Base-by-base conservation (phyloP, 2,329 filamentous ascomycete species). In the Diaporthe citrichinensis region DNA sequence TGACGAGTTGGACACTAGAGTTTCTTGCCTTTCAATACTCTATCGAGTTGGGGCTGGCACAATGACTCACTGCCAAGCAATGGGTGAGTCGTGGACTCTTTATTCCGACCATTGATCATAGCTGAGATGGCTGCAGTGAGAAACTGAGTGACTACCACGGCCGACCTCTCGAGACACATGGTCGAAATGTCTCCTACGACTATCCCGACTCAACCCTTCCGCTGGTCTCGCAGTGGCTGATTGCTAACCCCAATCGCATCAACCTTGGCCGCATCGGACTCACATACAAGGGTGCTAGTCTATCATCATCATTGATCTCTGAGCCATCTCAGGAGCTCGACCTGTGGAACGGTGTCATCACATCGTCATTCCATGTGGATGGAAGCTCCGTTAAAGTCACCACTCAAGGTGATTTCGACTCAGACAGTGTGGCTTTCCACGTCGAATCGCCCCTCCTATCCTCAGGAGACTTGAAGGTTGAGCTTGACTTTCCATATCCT, bases 141-240 rank as follows among this genome's bases (percentile, higher is more conserved):
- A 68, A 78, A 1, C 31, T 81, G 0, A 78, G 77, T 28, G 81
- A 85, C 8, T 86, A 84, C 36, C 80, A 80, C 3, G 84, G 84
- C 0, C 79, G 84, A 6, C 72, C 79, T 0, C 80, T 79, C 68
- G 44, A 80, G 12, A 85, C 85, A 0, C 83, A 86, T 31, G 83
- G 83, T 6, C 80, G 81, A 51, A 84, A 84, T 39, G 80, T 86
- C 6, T 83, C 81, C 0, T 86, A 86, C 67, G 84, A 85, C 36
- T 78, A 84, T 1, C 82, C 83, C 0, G 83, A 86, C 28, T 78
- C 83, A 0, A 76, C 80, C 0, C 81, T 85, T 6, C 84, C 83
- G 5, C 78, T 80, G 17, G 79, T 84, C 17, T 87, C 86, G 4
- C 86, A 90, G 74, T 91, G 89, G 89, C 80, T 90, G 28, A 89